Conservation (phyloP, 2,329 filamentous ascomycete species). For the Paramyrothecium sp. region DNA sequence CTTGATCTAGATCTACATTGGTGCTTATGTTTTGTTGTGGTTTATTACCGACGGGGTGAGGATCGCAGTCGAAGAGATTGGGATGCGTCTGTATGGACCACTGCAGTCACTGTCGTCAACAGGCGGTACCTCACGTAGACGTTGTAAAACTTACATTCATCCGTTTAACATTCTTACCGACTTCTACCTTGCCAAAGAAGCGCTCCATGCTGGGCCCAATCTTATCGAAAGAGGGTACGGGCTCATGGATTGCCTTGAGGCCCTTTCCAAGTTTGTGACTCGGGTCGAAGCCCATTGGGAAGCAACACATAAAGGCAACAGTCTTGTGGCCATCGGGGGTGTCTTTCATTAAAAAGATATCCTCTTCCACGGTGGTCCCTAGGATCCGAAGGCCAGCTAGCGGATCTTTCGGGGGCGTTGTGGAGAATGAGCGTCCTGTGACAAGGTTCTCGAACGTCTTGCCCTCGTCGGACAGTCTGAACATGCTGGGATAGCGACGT, state of each 20-base stretch:
- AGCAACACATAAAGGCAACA: slow-evolving; percentile 51
- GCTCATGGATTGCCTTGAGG: slow-evolving; percentile 47
- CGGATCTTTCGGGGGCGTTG: slow-evolving; percentile 23
- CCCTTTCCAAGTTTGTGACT: slow-evolving; percentile 46
- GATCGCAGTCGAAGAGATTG: slow-evolving; percentile 35
- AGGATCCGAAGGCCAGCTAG: slow-evolving; percentile 36
- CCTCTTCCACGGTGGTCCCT: slow-evolving; percentile 53
- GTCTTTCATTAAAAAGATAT: slow-evolving; percentile 48
- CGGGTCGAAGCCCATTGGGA: slow-evolving; percentile 52
- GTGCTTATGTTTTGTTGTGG: slow-evolving; percentile 31
- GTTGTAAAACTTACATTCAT: slow-evolving; percentile 4
- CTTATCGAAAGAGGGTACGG: slow-evolving; percentile 53
- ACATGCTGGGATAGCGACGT: slow-evolving; percentile 46
- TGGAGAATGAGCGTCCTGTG: slow-evolving; percentile 29
- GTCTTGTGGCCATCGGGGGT: slow-evolving; percentile 39
- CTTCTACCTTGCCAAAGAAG: slow-evolving; percentile 46
- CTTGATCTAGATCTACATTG: slow-evolving; percentile 36
- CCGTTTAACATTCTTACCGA: slow-evolving; percentile 47
- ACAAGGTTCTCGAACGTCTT: slow-evolving; percentile 36
- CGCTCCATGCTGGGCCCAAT: slow-evolving; percentile 55
- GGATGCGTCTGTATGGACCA: slow-evolving; percentile 47
- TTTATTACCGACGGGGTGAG: slow-evolving; percentile 32
- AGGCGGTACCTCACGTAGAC: background rate
- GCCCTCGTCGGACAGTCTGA: slow-evolving; percentile 31
- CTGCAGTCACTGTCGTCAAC: slow-evolving; percentile 22